A percentile compares a stretch with the other conserved stretches of the same genome.
Evolutionary conservation across 305 asterid species (phyloP).

Genomic region (Fraxinus nigra): DNA sequence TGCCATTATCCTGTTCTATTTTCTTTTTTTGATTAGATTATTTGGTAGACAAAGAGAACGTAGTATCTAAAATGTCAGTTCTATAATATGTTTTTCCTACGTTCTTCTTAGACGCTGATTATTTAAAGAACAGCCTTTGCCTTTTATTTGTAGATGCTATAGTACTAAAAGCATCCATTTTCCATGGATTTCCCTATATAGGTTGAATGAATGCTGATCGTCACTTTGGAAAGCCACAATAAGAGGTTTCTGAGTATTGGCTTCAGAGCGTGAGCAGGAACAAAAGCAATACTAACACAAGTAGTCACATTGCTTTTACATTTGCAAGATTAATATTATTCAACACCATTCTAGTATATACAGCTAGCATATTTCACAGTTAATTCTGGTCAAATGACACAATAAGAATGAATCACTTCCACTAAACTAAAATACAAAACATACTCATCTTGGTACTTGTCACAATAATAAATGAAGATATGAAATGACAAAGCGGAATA

Average conservation of each 20-base stretch:
- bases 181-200: background rate
- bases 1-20: background rate
- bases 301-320: background rate
- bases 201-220: background rate
- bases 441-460: background rate
- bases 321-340: background rate
- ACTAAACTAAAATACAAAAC: background rate
- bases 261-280: background rate
- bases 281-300: background rate
- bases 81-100: background rate
- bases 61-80: background rate
- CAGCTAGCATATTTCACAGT: background rate
- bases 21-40: background rate
- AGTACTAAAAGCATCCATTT: background rate
- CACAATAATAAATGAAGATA: background rate
- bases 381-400: background rate
- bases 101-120: background rate
- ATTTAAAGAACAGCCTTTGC: background rate
- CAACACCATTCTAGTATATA: background rate
- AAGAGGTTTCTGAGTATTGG: background rate
- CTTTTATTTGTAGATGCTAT: background rate
- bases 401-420: background rate
- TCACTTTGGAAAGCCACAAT: background rate
- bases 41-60: background rate
- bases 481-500: background rate